Evolutionary conservation across 2,329 filamentous ascomycete species (phyloP), one percentile per base, ranked within the genome.

Genomic region (Colletotrichum endophyticum): DNA sequence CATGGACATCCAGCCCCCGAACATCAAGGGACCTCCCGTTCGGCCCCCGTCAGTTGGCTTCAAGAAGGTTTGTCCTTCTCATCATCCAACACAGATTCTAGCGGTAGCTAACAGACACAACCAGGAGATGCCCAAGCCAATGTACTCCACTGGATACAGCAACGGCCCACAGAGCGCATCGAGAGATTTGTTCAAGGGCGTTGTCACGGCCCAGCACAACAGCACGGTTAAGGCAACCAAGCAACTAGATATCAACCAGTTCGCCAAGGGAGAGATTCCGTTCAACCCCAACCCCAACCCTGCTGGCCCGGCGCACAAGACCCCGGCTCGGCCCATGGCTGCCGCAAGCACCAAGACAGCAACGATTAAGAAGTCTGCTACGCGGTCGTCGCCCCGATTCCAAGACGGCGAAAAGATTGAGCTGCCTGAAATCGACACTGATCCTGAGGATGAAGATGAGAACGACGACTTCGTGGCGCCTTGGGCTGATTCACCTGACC

Each of bases 361-460:
- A 2, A 87, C 87, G 4, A 88, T 88, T 75, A 95, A 94, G 80
- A 77, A 75, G 67, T 89, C 90, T n/a, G 88, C 85, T 3, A 85
- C 90, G 22, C 90, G 92, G 79, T 94, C 94, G 34, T 98, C 96
- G 2, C 96, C 96, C 2, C 92, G 95, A 69, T 98, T 98, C 86
- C 94, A 94, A 77, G 96, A 95, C 80, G 95, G 96, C 77, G 97
- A 99, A 75, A 92, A 91, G 68, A 98, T 99, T 81, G 94, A 97
- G 79, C 91, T 99, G 5, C 96, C 97, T 0, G 97, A 99, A 80
- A 99, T 99, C 80, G 93, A 96, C 78, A 99, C 97, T 2, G 98
- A 99, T 83, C 96, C 95, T 34, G 96, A 98, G 81, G 95, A 98
- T 75, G 94, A 96, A 66, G 94, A 96, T 8, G 91, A 94, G 56